Base-by-base conservation (phyloP, 1,284 basidiomycete species). In the Porodaedalea pini region DNA sequence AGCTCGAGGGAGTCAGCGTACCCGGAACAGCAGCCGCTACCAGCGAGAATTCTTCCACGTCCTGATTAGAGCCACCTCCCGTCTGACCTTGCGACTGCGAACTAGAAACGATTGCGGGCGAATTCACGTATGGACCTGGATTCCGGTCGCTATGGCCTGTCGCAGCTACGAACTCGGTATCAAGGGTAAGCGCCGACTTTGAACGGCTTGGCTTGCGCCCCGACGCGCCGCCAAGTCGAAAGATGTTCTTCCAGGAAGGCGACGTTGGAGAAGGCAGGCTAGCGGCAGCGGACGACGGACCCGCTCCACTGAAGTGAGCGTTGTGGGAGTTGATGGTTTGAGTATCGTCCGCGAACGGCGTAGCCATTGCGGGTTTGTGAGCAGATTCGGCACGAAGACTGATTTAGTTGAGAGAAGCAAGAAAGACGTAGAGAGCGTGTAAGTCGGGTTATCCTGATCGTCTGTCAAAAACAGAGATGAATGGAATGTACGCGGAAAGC, bases 191-290 rank as follows among this genome's bases (percentile, higher is more conserved):
- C 21, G 59, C 44, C 15, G 59, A 61, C 43, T 61, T 61, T 41
- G 55, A 50, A 19, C 58, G 58, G 25, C 58, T 51, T 34, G 56
- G 56, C 40, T 54, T 57, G n/a, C 48, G 45, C 40, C 47, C 40
- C 19, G 47, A 51, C 19, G 47, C 52, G 48, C n/a, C 32, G 25
- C 54, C 54, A 19, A 57, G 51, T 19, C 59, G 55, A 54, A 61
- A 61, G 6, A 61, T n/a, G 39, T 27, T 57, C 27, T 51, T 61
- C 59, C 59, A 61, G 11, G 59, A 61, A 19, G 59, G 59, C 32
- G 59, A 61, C 39, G 59, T 57, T 31, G 59, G 59, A 0, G 59
- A 60, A 21, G 58, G 58, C n/a, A 60, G 44, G 40, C 39, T 23
- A 15, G 51, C 57, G 21, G 53, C 43, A n/a, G 37, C 32, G 29